Percentiles rank a stretch among this genome's conserved stretches.
These are phyloP conservation scores for Ilyonectria mors-panacis DNA, from an alignment of 2,329 filamentous ascomycete species.

Conservation along the genomic window DNA sequence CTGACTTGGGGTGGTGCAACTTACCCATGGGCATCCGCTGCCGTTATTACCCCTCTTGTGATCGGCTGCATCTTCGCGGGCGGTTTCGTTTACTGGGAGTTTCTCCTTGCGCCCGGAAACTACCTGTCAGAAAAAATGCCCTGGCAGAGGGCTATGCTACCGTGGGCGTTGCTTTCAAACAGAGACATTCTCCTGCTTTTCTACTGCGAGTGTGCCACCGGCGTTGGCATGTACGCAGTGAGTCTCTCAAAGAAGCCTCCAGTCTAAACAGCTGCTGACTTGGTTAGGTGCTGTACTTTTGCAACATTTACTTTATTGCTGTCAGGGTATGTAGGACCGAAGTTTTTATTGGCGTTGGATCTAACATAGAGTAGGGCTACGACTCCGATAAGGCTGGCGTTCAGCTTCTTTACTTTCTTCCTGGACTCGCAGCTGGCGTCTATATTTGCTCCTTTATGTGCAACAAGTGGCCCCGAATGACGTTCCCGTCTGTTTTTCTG, in stretches of 20 bases:
- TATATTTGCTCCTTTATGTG: constrained; percentile 71
- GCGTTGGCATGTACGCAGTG: constrained; percentile 67
- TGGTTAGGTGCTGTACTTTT: constrained; percentile 73
- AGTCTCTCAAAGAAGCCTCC: constrained; percentile 28
- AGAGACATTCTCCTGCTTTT: constrained; percentile 74
- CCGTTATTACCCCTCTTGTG: constrained; percentile 65
- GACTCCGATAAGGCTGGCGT: constrained; percentile 65
- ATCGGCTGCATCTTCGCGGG: constrained; percentile 59
- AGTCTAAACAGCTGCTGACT: constrained; percentile 54
- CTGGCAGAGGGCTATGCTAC: constrained; percentile 74
- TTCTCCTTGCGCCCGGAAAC: constrained; percentile 66
- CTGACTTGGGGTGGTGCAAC: constrained; percentile 70
- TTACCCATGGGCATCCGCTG: constrained; percentile 65
- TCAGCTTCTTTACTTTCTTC: constrained; percentile 75
- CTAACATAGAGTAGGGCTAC: constrained; percentile 58
- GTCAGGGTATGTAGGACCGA: constrained; percentile 57
- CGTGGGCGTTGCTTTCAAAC: constrained; percentile 70
- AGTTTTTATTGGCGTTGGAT: neutral
- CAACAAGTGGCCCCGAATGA: constrained; percentile 74
- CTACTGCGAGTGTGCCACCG: constrained; percentile 72
- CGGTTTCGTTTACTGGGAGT: constrained; percentile 66
- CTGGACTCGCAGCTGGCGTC: constrained; percentile 73
- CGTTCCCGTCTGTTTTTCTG: constrained; percentile 70
- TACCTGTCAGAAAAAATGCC: constrained; percentile 64
- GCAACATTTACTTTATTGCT: constrained; percentile 77